Conservation (phyloP, 257 asterid genomes). For the Solanum phureja region DNA sequence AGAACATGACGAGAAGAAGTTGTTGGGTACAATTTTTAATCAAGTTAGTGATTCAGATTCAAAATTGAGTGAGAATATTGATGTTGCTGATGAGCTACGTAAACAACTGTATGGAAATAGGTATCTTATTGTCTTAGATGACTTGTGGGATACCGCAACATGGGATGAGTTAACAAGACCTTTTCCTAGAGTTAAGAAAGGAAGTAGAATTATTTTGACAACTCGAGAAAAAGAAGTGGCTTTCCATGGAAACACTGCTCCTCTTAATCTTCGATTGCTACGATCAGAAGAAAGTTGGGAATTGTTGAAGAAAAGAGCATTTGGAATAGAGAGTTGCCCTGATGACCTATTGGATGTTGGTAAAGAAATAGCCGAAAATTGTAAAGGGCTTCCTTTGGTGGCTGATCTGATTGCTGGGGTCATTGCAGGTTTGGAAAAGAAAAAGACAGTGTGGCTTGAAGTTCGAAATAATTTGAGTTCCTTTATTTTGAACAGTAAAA, state of each 20-base stretch:
- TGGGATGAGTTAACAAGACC: neutral
- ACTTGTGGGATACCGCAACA: neutral
- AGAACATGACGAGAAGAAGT: neutral
- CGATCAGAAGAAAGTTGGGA: constrained; percentile 7
- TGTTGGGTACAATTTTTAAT: neutral
- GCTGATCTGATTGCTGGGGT: neutral
- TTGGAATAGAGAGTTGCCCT: neutral
- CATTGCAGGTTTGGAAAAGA: neutral
- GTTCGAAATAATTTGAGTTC: neutral
- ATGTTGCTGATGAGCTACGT: neutral
- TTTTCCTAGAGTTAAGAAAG: neutral
- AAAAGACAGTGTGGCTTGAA: neutral
- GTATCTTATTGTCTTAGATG: neutral
- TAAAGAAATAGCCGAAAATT: neutral
- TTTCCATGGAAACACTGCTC: neutral
- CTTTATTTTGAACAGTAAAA: neutral
- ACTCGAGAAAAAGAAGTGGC: neutral
- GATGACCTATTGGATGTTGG: neutral
- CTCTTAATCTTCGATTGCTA: neutral
- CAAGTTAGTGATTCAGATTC: neutral
- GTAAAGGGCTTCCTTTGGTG: constrained; percentile 16
- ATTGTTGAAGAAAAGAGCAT: neutral
- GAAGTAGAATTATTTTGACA: neutral
- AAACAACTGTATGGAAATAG: neutral
- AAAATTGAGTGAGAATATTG: neutral